Percentiles rank a stretch among this genome's conserved stretches.
Evolutionary conservation across 805 yeast genomes (phyloP).

Genomic region (Torulaspora franciscae): DNA sequence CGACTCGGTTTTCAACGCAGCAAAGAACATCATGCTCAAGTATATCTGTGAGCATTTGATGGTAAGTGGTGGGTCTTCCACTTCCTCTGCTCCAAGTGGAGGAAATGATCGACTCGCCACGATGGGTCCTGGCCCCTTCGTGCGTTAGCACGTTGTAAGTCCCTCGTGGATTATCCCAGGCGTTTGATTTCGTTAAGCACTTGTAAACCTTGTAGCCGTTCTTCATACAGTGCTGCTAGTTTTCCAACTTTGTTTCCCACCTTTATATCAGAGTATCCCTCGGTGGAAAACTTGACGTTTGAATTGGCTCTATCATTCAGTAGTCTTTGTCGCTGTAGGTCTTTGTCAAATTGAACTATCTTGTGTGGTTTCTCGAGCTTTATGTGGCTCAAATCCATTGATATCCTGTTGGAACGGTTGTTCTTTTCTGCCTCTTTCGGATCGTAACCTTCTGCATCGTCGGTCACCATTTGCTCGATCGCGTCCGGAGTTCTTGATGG

Average conservation of each 20-base stretch:
- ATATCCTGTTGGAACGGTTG: not conserved
- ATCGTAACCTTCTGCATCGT: conserved; percentile 10
- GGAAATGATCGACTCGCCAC: no score
- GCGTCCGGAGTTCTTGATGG: conserved; percentile 15
- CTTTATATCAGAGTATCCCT: conserved; percentile 40
- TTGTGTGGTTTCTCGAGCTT: conserved; percentile 23
- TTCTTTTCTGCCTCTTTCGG: not conserved
- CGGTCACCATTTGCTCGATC: conserved; percentile 22
- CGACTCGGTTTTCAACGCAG: no score
- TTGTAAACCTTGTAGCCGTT: conserved; percentile 42
- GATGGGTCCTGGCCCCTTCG: no score
- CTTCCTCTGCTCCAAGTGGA: no score
- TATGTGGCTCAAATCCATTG: conserved; percentile 8
- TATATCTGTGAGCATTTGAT: no score
- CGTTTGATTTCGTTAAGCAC: conserved; percentile 34
- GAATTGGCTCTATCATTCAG: conserved; percentile 12
- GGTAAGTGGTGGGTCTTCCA: no score
- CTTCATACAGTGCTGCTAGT: conserved; percentile 60
- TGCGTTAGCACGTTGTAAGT: no score
- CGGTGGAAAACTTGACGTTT: conserved; percentile 30
- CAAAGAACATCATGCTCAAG: no score
- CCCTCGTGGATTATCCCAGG: no score
- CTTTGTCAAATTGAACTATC: conserved; percentile 30
- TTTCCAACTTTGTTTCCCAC: conserved; percentile 57
- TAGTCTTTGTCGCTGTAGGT: conserved; percentile 23